Evolutionary conservation across 2,329 filamentous ascomycete genomes (phyloP), one percentile per base, ranked within the genome.

Genomic region (Cladosporium sphaerospermum): DNA sequence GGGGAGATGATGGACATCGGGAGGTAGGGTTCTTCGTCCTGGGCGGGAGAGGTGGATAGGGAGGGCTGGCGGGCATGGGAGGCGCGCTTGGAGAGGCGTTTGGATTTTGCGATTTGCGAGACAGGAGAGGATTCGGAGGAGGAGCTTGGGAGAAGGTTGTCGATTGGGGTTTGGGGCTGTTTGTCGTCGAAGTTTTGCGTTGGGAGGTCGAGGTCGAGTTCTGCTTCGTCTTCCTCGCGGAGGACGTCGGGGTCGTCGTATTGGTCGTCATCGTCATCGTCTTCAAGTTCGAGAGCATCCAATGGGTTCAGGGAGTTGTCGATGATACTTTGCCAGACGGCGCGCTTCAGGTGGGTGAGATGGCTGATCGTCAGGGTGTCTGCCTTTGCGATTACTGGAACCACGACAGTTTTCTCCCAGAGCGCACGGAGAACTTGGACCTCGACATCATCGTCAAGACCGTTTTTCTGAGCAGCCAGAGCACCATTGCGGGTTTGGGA

Each of bases 321-420:
- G 73, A 93, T 92, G 57, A 99, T 78, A 62, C 87, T 91, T 51
- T 89, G 83, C 83, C 88, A 95, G 33, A 99, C 91, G 10, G 86
- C 85, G 72, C 86, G 89, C 77, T 96, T 96, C 60, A 99, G 80
- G 63, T 89, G 85, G 43, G 82, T 78, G 93, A 97, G 97, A 72
- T 99, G 93, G 50, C 88, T 86, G 0, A 87, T 85, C n/a, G 93
- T 97, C 62, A 97, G 87, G 11, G 91, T 96, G 69, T 99, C 93
- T 37, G 93, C 92, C 73, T 99, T 99, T 67, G 90, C 88, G 65
- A 99, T 92, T 54, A 99, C 85, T 0, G 93, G 93, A 44, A 99
- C 89, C 55, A 97, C 89, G 0, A 89, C 95, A 0, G 93, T 97
- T 77, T 96, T 96, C 63, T 88, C 87, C 69, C 95, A 85, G 28